These are phyloP conservation scores for Schizopora paradoxa DNA, from an alignment of 1,284 basidiomycete species.

Conservation along the genomic window DNA sequence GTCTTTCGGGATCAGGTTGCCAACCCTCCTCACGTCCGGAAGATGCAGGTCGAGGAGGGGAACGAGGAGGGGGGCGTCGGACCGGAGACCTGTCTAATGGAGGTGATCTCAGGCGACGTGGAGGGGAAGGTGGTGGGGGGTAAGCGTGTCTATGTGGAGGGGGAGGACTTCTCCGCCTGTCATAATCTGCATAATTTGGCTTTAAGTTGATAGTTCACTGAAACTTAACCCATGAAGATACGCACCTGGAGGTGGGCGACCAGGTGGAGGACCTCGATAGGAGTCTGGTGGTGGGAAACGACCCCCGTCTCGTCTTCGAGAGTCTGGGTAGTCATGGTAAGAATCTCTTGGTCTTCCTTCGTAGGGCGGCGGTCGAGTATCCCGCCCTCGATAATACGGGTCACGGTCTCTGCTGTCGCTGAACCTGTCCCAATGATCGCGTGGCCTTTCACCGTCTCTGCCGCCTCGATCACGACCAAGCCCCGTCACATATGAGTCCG, in stretches of 20 bases:
- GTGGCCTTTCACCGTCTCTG: slow-evolving; percentile 9
- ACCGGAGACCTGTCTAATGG: too few relatives aligned
- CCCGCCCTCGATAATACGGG: neutral
- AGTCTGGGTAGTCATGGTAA: slow-evolving; percentile 5
- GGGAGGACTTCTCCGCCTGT: slow-evolving; percentile 10
- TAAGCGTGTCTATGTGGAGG: slow-evolving; percentile 3
- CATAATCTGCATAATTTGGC: neutral
- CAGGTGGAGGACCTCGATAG: too few relatives aligned
- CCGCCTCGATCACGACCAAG: slow-evolving; percentile 8
- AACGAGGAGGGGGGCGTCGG: neutral
- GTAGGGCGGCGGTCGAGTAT: slow-evolving; percentile 2
- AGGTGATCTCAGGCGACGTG: slow-evolving; percentile 6
- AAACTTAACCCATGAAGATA: neutral
- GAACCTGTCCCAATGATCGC: slow-evolving; percentile 1
- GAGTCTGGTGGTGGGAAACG: too few relatives aligned
- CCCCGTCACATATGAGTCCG: neutral
- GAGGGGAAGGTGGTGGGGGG: slow-evolving; percentile 7
- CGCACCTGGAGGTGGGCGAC: too few relatives aligned
- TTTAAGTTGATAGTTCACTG: neutral
- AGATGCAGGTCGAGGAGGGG: slow-evolving; percentile 5
- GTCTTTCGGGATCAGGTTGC: too few relatives aligned
- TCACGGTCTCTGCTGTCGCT: slow-evolving; percentile 7
- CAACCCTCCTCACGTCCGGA: too few relatives aligned
- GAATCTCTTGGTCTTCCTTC: neutral
- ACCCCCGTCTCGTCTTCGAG: too few relatives aligned